These are phyloP conservation scores for Venturia aucupariae DNA, from an alignment of 2,329 filamentous ascomycete species.

Conservation along the genomic window DNA sequence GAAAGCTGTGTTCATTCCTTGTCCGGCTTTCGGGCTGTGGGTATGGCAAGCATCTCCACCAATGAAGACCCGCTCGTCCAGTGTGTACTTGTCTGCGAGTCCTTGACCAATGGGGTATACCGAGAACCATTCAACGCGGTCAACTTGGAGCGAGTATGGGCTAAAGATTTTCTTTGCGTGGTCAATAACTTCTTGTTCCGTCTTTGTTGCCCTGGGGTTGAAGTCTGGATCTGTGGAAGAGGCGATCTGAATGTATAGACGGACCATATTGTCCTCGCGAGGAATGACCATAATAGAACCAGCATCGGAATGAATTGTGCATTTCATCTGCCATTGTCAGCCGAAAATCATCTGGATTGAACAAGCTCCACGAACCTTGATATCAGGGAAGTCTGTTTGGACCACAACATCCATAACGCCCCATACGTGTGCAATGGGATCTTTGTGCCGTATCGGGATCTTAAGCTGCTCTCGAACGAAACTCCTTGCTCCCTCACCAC, in stretches of 20 bases:
- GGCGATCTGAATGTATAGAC: constrained; percentile 51
- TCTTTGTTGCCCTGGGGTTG: constrained; percentile 51
- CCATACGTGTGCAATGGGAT: constrained; percentile 56
- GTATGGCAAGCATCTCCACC: constrained; percentile 57
- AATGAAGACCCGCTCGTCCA: constrained; percentile 58
- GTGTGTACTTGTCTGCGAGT: constrained; percentile 54
- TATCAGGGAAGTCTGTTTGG: constrained; percentile 53
- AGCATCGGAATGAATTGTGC: constrained; percentile 56
- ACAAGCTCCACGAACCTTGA: constrained; percentile 37
- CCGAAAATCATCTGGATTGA: background rate
- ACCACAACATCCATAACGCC: constrained; percentile 60
- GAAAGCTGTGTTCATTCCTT: constrained; percentile 55
- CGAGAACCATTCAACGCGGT: constrained; percentile 57
- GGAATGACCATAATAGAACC: constrained; percentile 57
- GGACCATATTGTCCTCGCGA: constrained; percentile 45
- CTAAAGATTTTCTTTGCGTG: constrained; percentile 49
- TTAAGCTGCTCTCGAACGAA: constrained; percentile 54
- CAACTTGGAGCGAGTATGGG: constrained; percentile 54
- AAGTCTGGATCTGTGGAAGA: constrained; percentile 53
- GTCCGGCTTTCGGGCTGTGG: constrained; percentile 54
- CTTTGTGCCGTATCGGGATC: constrained; percentile 56
- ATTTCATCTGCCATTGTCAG: constrained; percentile 45
- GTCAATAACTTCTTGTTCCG: constrained; percentile 49
- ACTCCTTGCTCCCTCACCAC: constrained; percentile 52
- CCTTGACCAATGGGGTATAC: constrained; percentile 58